Evolutionary conservation across 345 rosid genomes (phyloP).

Genomic region (Moringa oleifera): DNA sequence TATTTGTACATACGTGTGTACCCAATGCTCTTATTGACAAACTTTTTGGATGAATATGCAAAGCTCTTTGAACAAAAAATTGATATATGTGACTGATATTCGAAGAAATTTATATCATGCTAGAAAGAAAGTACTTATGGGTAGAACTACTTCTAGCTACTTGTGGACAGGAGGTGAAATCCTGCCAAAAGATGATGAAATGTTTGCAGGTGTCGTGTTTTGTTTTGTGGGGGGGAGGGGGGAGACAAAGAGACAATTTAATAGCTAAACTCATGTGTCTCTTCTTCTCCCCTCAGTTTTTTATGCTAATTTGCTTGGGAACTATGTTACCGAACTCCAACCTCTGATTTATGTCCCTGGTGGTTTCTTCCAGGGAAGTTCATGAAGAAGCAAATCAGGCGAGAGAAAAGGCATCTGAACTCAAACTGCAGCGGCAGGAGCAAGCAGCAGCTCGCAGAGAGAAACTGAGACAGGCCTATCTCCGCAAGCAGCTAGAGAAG

Average conservation of each 20-base stretch:
- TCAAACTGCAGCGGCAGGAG: constrained; percentile 68
- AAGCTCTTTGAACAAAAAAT: too few relatives aligned
- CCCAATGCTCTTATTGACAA: too few relatives aligned
- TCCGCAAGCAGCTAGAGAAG: constrained; percentile 77
- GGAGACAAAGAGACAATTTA: neutral
- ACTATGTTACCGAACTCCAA: neutral
- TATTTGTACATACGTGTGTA: too few relatives aligned
- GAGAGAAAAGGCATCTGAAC: constrained; percentile 62
- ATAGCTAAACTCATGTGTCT: neutral
- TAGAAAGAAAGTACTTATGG: too few relatives aligned
- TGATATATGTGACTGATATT: too few relatives aligned
- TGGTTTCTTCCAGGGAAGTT: constrained; percentile 56
- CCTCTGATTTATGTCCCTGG: neutral
- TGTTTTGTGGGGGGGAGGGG: too few relatives aligned
- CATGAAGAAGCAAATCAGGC: constrained; percentile 89
- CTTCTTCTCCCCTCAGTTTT: neutral
- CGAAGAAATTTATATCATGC: too few relatives aligned
- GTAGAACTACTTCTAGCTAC: too few relatives aligned
- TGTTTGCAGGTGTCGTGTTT: neutral
- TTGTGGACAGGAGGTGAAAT: too few relatives aligned
- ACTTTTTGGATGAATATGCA: too few relatives aligned
- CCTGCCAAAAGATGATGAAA: neutral
- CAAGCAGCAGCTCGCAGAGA: constrained; percentile 70
- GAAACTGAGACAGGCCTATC: constrained; percentile 81
- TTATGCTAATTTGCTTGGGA: neutral